These are phyloP conservation scores for Leishmania tropica DNA, from an alignment of 208 protist species.

Conservation along the genomic window DNA sequence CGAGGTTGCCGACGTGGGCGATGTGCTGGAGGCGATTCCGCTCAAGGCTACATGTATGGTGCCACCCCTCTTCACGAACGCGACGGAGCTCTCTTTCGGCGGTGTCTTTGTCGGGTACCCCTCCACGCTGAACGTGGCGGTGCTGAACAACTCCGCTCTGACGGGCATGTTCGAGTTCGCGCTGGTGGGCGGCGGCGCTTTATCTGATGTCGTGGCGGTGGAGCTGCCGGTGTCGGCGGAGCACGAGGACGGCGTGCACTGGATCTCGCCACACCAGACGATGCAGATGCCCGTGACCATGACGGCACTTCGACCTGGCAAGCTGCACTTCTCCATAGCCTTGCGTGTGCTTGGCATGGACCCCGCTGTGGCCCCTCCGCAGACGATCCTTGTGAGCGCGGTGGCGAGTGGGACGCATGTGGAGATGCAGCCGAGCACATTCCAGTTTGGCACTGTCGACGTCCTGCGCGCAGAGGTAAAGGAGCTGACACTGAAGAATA, in stretches of 20 bases:
- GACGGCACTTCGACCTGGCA: constrained; percentile 73
- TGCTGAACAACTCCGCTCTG: constrained; percentile 92
- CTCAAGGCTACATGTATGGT: constrained; percentile 88
- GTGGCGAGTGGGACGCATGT: constrained; percentile 78
- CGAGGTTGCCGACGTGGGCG: constrained; percentile 93
- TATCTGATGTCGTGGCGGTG: constrained; percentile 30
- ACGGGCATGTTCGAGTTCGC: constrained; percentile 93
- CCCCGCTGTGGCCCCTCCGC: constrained; percentile 28
- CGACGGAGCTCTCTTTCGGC: constrained; percentile 83
- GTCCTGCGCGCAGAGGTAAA: constrained; percentile 56
- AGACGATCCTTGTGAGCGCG: constrained; percentile 72
- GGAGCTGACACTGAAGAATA: constrained; percentile 75
- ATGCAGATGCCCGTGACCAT: constrained; percentile 80
- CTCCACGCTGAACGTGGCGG: constrained; percentile 84
- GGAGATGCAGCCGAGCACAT: constrained; percentile 41
- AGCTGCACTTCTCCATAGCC: constrained; percentile 76
- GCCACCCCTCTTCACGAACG: constrained; percentile 73
- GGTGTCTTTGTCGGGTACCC: constrained; percentile 91
- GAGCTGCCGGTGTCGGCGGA: constrained; percentile 32
- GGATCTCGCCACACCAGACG: constrained; percentile 43
- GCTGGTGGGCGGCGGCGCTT: constrained; percentile 57
- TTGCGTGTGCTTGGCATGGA: constrained; percentile 79
- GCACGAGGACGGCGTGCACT: constrained; percentile 26
- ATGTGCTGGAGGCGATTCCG: constrained; percentile 84
- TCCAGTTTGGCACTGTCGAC: constrained; percentile 77